Evolutionary conservation across 768 basidiomycete species (phyloP).

Genomic region (Leccinum incarnatum): DNA sequence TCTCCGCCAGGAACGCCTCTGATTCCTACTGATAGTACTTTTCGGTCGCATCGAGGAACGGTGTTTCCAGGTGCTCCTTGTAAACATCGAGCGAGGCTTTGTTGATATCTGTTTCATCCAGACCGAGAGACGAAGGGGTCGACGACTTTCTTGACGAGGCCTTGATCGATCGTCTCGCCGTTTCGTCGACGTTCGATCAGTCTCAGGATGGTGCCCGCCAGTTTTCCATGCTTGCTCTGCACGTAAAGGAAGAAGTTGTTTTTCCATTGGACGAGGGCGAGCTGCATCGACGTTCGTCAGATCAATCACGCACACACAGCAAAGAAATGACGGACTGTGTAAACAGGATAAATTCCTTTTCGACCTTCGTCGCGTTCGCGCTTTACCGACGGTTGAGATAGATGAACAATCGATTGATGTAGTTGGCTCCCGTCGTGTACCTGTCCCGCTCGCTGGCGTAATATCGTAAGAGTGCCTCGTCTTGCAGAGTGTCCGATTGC

Average conservation of each 20-base stretch:
- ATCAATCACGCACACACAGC: background rate
- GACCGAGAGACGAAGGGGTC: conserved; percentile 93
- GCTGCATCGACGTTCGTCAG: conserved; percentile 38
- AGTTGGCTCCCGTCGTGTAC: conserved; percentile 95
- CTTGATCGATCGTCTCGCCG: conserved; percentile 91
- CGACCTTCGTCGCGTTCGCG: conserved; percentile 96
- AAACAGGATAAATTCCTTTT: conserved; percentile 92
- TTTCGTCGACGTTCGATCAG: conserved; percentile 93
- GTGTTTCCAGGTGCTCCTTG: conserved; percentile 83
- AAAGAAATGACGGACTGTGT: conserved; percentile 66
- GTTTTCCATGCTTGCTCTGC: conserved; percentile 77
- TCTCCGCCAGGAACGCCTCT: conserved; percentile 82
- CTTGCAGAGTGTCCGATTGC: conserved; percentile 77
- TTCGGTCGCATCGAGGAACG: conserved; percentile 87
- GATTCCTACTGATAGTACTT: conserved; percentile 92
- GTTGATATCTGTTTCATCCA: conserved; percentile 90
- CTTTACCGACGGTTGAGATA: conserved; percentile 99
- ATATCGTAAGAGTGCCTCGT: conserved; percentile 84
- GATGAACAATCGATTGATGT: conserved; percentile 95
- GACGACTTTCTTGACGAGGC: conserved; percentile 89
- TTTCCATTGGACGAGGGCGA: conserved; percentile 97
- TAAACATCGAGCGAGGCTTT: conserved; percentile 93
- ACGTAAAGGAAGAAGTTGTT: conserved; percentile 84
- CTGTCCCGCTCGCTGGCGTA: conserved; percentile 94
- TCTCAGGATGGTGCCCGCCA: conserved; percentile 83